Evolutionary conservation across 805 yeast genomes (phyloP), one percentile per base, ranked within the genome.

Genomic region (Starmerella powellii): DNA sequence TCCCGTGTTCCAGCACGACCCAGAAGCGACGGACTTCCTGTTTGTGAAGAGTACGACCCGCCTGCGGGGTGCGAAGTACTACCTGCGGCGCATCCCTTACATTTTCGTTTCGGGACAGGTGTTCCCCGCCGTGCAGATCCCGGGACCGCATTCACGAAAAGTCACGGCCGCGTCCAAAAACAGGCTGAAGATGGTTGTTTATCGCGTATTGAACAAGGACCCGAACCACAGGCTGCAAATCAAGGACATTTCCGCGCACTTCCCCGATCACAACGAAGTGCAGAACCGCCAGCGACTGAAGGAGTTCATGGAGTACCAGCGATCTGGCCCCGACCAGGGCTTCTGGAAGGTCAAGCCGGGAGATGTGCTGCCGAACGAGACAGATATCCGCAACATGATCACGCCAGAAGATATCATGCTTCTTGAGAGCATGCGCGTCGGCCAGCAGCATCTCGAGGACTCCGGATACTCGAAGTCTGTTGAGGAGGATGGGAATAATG

Each of bases 231-330:
- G 97, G 29, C 68, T 91, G 32, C 70, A 83, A 6, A 94, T 91
- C 10, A 78, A 78, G 50, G 97, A 91, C 50, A 83, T 91, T 18
- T 77, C 94, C 0, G 73, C 73, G 38, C 96, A 88, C 65, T 91
- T 91, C 58, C 97, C 98, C 0, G 97, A 86, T 52, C 96, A 87
- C 61, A 87, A 82, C 56, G 97, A 91, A 56, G 87, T 88, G 84
- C 98, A 91, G 60, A 88, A 85, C 58, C 73, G 98, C 54, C 97
- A 88, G 63, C 71, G 95, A 48, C 70, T 91, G 43, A 91, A 91
- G 61, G 98, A 91, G 63, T 91, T 91, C 54, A 91, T 91, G 98
- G 96, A 87, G 55, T 91, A 83, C 55, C 96, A 88, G 63, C 70
- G 96, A 53, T 76, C 80, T 30, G 97, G 97, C 11, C 84, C 80